Evolutionary conservation across 495 filamentous ascomycete genomes (phyloP).

Genomic region (Penicillium crystallinum): DNA sequence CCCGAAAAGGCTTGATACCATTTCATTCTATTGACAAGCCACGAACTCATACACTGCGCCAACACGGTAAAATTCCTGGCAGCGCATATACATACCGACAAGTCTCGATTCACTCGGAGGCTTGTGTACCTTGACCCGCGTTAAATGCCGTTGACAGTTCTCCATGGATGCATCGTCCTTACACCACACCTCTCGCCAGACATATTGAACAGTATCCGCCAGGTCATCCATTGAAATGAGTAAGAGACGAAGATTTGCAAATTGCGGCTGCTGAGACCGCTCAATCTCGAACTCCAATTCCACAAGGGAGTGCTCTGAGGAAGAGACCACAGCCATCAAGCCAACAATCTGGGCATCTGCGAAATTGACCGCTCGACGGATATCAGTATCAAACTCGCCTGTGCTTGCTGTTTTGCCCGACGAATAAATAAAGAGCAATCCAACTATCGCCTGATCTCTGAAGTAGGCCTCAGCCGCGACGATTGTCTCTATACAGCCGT

Average conservation of each 20-base stretch:
- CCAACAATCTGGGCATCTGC: neutral
- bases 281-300: neutral
- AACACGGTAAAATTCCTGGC: neutral
- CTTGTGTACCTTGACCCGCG: neutral
- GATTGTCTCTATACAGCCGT: neutral
- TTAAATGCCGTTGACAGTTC: neutral
- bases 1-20: no score
- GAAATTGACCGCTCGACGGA: neutral
- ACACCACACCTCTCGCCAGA: neutral
- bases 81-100: neutral
- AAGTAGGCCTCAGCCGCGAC: neutral
- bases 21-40: neutral
- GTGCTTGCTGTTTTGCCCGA: neutral
- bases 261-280: neutral
- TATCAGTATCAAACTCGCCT: neutral
- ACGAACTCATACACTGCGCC: neutral
- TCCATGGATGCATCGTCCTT: neutral
- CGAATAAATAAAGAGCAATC: neutral
- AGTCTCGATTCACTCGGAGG: neutral
- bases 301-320: neutral
- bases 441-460: neutral
- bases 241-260: neutral
- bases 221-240: neutral
- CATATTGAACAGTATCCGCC: neutral
- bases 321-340: neutral